Base-by-base conservation (phyloP, 1,139 yeast genomes). In the Kazachstania sp. region DNA sequence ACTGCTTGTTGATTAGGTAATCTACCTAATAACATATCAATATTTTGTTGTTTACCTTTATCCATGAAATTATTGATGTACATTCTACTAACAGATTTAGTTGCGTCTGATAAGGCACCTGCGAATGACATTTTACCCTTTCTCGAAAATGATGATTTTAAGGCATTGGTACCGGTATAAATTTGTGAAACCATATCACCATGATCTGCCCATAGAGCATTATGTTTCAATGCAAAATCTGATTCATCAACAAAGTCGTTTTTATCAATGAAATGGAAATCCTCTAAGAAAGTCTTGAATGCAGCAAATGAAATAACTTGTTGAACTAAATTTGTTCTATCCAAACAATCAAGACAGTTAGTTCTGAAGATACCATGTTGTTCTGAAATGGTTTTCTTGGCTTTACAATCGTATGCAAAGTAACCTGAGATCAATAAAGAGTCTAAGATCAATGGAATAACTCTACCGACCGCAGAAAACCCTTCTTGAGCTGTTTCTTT, bases 161-260 rank as follows among this genome's bases (percentile, higher is more conserved):
- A 72, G 0, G 99, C 99, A 64, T 92, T 92, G 0, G 99, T 94
- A 11, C 98, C 98, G 0, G 98, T 94, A 63, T 94, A 94, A 31
- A 92, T 92, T 64, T 88, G 97, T 1, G 97, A 88, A 9, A 94
- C 78, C 51, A 94, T 96, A 66, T 94, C 99, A 45, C 98, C 98
- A 65, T 92, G 90, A 65, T 94, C 97, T 0, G 99, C 99, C 98
- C 98, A 94, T 19, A 92, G 68, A 4, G 83, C 73, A 57, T 90
- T 86, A 60, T 90, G 96, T 50, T 77, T 80, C 34, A 67, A 63
- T 62, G 81, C 74, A 39, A 86, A 67, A 26, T 81, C 92, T n/a
- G 57, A 58, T 9, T 61, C 60, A 30, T 61, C 66, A 28, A 54
- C 51, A 39, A 40, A 49, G 49, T 63, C 41, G 54, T 68, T 54